phyloP scores from a whole-genome alignment of 371 early-diverging fungal species.

The Apophysomyces elegans region DNA sequence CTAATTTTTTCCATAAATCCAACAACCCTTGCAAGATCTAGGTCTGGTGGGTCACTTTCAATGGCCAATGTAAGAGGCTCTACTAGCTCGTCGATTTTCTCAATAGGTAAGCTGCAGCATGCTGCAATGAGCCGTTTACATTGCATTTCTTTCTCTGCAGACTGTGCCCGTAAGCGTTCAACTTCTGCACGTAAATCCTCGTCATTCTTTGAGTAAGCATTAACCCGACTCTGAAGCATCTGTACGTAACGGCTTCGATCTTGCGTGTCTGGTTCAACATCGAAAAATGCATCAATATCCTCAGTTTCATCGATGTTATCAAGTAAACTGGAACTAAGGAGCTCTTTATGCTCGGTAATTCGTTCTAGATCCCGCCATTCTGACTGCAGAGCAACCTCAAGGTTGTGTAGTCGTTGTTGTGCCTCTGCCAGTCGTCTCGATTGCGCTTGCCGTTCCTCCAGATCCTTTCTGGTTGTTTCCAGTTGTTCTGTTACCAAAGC shows the following conservation, averaged over 20 bases:
- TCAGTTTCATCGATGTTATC: slow-evolving; percentile 23
- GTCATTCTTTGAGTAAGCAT: slow-evolving; percentile 52
- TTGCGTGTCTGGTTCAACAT: slow-evolving; percentile 10
- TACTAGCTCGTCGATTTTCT: slow-evolving; percentile 71
- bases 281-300: slow-evolving; percentile 30
- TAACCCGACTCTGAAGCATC: slow-evolving; percentile 47
- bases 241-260: slow-evolving; percentile 35
- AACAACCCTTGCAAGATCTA: slow-evolving; percentile 62
- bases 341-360: slow-evolving; percentile 18
- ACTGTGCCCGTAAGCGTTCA: slow-evolving; percentile 32
- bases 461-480: slow-evolving; percentile 63
- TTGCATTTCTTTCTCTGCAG: slow-evolving; percentile 62
- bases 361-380: slow-evolving; percentile 25
- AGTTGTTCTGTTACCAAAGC: slow-evolving; percentile 67
- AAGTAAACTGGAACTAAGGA: background rate
- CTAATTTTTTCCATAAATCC: slow-evolving; percentile 63
- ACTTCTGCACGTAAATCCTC: slow-evolving; percentile 47
- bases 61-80: slow-evolving; percentile 71
- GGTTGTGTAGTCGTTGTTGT: slow-evolving; percentile 49
- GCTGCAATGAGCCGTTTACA: slow-evolving; percentile 79
- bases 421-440: slow-evolving; percentile 61
- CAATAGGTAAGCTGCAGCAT: slow-evolving; percentile 71
- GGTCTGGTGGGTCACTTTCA: slow-evolving; percentile 72
- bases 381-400: slow-evolving; percentile 53
- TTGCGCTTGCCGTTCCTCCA: slow-evolving; percentile 58